A percentile compares a stretch with the other conserved stretches of the same genome.
Conservation (phyloP, 2,329 filamentous ascomycete genomes). For the Penicillium italicum region DNA sequence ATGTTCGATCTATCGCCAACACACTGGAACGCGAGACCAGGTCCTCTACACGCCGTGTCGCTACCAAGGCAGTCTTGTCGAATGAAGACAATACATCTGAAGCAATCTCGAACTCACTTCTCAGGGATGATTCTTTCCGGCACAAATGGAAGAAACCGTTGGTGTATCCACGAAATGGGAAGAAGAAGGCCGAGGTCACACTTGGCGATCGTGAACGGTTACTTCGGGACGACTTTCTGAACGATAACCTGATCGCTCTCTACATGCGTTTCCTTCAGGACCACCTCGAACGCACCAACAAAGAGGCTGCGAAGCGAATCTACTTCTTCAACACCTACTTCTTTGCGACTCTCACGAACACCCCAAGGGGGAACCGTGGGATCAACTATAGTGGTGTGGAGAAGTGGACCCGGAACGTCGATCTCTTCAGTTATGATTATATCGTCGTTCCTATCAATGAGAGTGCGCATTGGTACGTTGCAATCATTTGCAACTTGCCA, state of each 20-base stretch:
- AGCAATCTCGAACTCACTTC: background rate
- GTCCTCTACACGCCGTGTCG: constrained; percentile 26
- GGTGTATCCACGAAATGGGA: constrained; percentile 45
- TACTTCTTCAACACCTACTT: constrained; percentile 95
- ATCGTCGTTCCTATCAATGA: constrained; percentile 92
- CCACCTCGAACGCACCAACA: constrained; percentile 53
- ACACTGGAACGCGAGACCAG: constrained; percentile 29
- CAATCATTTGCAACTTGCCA: constrained; percentile 86
- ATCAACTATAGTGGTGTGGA: constrained; percentile 85
- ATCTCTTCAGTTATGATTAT: constrained; percentile 82
- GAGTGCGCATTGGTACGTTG: constrained; percentile 84
- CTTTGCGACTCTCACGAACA: constrained; percentile 69
- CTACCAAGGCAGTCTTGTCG: background rate
- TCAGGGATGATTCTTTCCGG: constrained; percentile 19
- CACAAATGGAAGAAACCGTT: constrained; percentile 38
- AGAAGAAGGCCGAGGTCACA: constrained; percentile 46
- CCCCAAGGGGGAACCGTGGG: constrained; percentile 47
- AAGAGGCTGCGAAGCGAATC: constrained; percentile 60
- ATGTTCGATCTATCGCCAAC: constrained; percentile 18
- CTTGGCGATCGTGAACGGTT: constrained; percentile 60
- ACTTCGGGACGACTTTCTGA: constrained; percentile 80
- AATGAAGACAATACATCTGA: background rate
- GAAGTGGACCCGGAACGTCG: constrained; percentile 80
- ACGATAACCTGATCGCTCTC: constrained; percentile 88
- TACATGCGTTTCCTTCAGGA: constrained; percentile 73